These are phyloP conservation scores for Candida glaebosa DNA, from an alignment of 805 yeast genomes.

Conservation along the genomic window DNA sequence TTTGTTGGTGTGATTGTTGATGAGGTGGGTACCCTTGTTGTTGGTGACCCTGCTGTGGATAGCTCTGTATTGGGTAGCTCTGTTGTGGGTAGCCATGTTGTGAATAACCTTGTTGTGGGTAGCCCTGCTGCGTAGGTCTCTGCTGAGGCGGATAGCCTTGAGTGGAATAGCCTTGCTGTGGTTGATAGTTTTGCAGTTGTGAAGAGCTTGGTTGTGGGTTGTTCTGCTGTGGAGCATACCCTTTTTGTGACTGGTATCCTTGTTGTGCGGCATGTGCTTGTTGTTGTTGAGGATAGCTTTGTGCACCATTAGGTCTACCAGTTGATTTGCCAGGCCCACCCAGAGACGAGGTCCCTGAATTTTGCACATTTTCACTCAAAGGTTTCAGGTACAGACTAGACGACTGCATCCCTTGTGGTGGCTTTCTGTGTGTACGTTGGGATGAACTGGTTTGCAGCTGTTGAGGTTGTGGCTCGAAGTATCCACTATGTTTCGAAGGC, in stretches of 20 bases:
- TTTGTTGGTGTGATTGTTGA: conserved; percentile 11
- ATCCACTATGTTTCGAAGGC: neutral
- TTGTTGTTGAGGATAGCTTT: conserved; percentile 8
- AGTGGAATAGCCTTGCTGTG: conserved; percentile 10
- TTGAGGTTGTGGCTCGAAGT: neutral
- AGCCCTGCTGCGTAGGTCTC: conserved; percentile 13
- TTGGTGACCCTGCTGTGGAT: conserved; percentile 13
- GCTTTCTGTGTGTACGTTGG: neutral
- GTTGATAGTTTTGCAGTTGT: conserved; percentile 6
- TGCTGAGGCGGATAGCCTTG: conserved; percentile 7
- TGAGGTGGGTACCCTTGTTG: conserved; percentile 8
- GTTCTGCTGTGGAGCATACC: neutral
- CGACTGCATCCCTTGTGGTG: neutral
- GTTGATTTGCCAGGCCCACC: neutral
- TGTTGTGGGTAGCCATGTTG: conserved; percentile 4
- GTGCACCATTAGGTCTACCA: conserved; percentile 7
- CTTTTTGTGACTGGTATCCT: conserved; percentile 9
- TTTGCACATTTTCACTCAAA: neutral
- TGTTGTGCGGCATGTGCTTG: conserved; percentile 7
- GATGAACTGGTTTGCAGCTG: neutral
- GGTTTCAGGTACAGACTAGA: neutral
- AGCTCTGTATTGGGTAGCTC: conserved; percentile 5
- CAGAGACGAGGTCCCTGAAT: neutral
- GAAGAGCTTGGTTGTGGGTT: conserved; percentile 6
- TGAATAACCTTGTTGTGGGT: conserved; percentile 10